Base-by-base conservation (phyloP, 208 protist species). In the Crithidia mellificae region DNA sequence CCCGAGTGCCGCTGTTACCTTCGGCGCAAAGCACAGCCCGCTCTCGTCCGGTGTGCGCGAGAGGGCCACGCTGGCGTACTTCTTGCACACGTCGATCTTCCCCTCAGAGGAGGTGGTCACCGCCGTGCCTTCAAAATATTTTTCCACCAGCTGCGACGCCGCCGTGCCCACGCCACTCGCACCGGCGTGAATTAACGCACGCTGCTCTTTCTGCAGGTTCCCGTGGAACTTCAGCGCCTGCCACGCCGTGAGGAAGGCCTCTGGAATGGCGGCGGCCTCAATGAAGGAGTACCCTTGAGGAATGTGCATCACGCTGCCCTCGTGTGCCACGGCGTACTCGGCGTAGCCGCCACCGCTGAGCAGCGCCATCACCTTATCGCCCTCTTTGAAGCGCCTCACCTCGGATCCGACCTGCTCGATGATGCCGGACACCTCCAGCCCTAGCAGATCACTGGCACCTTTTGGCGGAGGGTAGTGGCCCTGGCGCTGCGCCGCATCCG, bases 231-330 rank as follows among this genome's bases (percentile, higher is more conserved):
- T 80, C 30, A 98, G 77, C 20, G 78, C 63, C 77, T 97, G 94
- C 80, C 84, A 98, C 32, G 93, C 96, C 12, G 94, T 98, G n/a
- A 98, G 54, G 69, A 93, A 98, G 11, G 83, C 77, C 77, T 98
- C 96, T 6, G 96, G 94, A 24, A 98, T 87, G 22, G 83, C 84
- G 39, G 92, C 88, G 9, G 93, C 93, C 58, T 95, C 76, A 6
- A 78, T 83, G 74, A 96, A 94, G 2, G 70, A 80, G 50, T 93
- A 85, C 47, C 87, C 81, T 22, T 92, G 69, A 11, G 94, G 94
- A 25, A 94, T 88, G 34, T 74, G 67, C 85, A 97, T 90, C 39
- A 94, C 78, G 39, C 64, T 74, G 20, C 71, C 75, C 34, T 81
- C 57, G 32, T 89, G 74, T 6, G 94, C 88, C 22, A 86, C 81